Evolutionary conservation across 2,329 filamentous ascomycete species (phyloP), one percentile per base, ranked within the genome.

Genomic region (Botrytis squamosa): DNA sequence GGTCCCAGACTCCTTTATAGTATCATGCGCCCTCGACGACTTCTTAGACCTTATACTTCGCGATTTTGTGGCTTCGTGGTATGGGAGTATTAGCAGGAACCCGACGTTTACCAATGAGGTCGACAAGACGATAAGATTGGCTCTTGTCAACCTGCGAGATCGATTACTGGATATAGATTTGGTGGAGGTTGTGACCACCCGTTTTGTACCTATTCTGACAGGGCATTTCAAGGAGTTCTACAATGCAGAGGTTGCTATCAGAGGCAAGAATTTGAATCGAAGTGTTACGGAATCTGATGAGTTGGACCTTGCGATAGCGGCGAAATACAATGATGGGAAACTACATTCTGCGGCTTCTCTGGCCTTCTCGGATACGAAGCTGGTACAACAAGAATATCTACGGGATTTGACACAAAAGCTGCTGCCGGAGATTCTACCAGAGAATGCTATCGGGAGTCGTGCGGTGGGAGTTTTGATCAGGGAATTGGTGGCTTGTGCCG

Each of bases 201-300:
- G 92, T 55, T 87, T 98, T 65, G 91, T 98, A 57, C 97, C 97
- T 20, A 90, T 98, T 74, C 82, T 99, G 77, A 98, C 95, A 44
- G 87, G 89, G 16, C 96, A 99, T 82, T 89, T 99, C 79, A 93
- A 89, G 77, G 93, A 97, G 77, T 97, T 97, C 78, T 93, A 95
- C 82, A 91, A 96, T 77, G 96, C 96, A 0, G 96, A 99, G 84
- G 89, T 92, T 73, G 88, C 90, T 14, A 93, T 99, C 18, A 89
- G 95, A 71, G 97, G 97, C 20, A 92, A 91, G 81, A 93, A 97
- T 82, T 85, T 98, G 73, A 96, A 94, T 78, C 90, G 93, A 70
- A 94, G 92, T 77, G 91, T 99, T 72, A 98, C 97, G 4, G 96
- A 99, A 83, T 97, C 95, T 0, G 95, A 98, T 81, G 96, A 99